phyloP scores from a whole-genome alignment of 805 yeast species.

The Zygoascus flipseniorum region DNA sequence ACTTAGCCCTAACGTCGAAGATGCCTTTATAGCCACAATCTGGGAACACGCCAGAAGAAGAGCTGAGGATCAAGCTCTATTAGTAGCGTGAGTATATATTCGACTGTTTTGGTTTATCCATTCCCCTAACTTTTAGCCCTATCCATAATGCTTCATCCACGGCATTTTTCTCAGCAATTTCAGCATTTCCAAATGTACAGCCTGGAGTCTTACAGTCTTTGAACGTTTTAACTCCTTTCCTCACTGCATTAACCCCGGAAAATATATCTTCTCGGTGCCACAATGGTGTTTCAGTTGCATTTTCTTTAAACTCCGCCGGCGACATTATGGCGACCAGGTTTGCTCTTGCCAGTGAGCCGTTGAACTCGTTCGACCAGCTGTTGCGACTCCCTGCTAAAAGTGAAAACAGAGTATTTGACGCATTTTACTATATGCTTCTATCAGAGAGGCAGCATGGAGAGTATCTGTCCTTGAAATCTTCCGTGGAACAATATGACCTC shows the following conservation, averaged over 20 bases:
- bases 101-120: not conserved
- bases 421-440: conserved; percentile 29
- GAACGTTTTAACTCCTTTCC: conserved; percentile 30
- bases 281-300: conserved; percentile 25
- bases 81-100: conserved; percentile 19
- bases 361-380: conserved; percentile 25
- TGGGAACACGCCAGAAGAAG: conserved; percentile 34
- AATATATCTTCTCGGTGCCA: conserved; percentile 28
- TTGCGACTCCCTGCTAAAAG: conserved; percentile 19
- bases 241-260: conserved; percentile 30
- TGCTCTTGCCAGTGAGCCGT: conserved; percentile 23
- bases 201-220: conserved; percentile 28
- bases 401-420: conserved; percentile 28
- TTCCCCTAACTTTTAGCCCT: conserved; percentile 14
- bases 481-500: conserved; percentile 24
- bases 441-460: conserved; percentile 24
- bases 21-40: conserved; percentile 24
- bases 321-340: conserved; percentile 26
- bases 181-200: conserved; percentile 29
- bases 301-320: conserved; percentile 27
- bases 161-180: conserved; percentile 23
- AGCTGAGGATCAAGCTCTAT: conserved; percentile 32
- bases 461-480: conserved; percentile 23
- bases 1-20: conserved; percentile 27
- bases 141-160: conserved; percentile 25